A percentile compares a stretch with the other conserved stretches of the same genome.
phyloP scores from a whole-genome alignment of 2,329 filamentous ascomycete genomes.

The Knufia fluminis region DNA sequence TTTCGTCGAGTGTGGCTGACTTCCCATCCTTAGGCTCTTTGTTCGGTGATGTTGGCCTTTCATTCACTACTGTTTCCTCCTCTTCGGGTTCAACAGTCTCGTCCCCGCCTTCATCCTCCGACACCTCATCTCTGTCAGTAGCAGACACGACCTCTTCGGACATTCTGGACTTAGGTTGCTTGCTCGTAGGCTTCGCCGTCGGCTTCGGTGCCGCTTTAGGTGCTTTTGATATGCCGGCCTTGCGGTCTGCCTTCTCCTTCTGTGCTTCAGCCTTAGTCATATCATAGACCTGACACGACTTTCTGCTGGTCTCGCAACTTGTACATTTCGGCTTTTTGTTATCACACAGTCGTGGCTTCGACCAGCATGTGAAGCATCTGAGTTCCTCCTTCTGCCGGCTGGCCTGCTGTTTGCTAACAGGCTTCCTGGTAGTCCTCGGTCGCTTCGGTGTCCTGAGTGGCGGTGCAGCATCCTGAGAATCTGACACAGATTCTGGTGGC shows the following conservation, averaged over 20 bases:
- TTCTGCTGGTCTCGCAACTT: not conserved
- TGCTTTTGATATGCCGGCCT: not conserved
- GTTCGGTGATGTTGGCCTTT: too few relatives aligned
- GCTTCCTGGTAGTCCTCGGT: not conserved
- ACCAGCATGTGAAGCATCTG: constrained; percentile 5
- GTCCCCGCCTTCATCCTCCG: not conserved
- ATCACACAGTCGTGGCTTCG: not conserved
- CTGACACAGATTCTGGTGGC: constrained; percentile 6
- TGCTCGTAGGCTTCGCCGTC: too few relatives aligned
- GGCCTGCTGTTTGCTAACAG: too few relatives aligned
- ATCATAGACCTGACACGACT: constrained; percentile 2
- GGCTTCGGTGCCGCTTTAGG: not conserved
- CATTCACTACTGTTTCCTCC: not conserved
- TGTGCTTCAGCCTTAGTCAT: constrained; percentile 1
- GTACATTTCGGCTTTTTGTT: constrained; percentile 5
- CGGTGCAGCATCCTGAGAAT: not conserved
- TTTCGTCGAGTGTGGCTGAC: not conserved
- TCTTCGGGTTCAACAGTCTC: not conserved
- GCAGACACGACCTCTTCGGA: not conserved
- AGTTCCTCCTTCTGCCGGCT: too few relatives aligned
- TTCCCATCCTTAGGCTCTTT: too few relatives aligned
- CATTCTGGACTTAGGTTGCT: not conserved
- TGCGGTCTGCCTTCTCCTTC: not conserved
- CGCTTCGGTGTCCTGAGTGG: not conserved
- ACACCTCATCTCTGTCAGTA: not conserved